Base-by-base conservation (phyloP, 371 early-diverging fungal species). In the Scutellospora calospora region DNA sequence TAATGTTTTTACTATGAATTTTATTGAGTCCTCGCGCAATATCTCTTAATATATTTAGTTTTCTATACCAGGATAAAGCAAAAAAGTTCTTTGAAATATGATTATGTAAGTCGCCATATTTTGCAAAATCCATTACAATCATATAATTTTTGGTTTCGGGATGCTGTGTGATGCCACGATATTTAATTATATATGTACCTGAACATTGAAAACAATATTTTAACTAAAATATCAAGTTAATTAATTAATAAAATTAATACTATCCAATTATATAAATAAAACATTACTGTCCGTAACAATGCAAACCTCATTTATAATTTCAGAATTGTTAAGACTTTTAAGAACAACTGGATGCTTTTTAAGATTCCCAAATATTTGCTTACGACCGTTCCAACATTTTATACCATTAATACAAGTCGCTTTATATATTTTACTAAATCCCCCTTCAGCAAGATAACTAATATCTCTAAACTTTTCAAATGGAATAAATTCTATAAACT, bases 361-460 rank as follows among this genome's bases (percentile, higher is more conserved):
- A 18, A 27, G 33, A n/a, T n/a, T 3, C 27, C 14, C 29, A 27
- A 27, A 18, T 8, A 29, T 31, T 16, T 31, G 3, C 38, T 38
- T 8, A 5, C 12, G 12, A 12, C 14, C 25, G 33, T 20, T 16
- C 31, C 63, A 63, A 27, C 16, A 16, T 12, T 5, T 6, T 31
- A 33, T 27, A 1, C 29, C 63, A 4, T 63, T 6, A 3, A 14
- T 29, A 27, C 63, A 63, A 27, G 33, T 63, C 2, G 63, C 63
- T 31, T 63, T 63, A 31, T 63, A 63, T 12, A 63, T 16, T 33
- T 63, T 63, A 63, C 63, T 63, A 63, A 63, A 63, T 35, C 63
- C 63, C 5, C 63, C 63, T 20, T 63, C 33, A 20, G 11, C 16
- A 33, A 62, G 27, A 27, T 31, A 62, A 31, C 0, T 6, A 18